A percentile compares a stretch with the other conserved stretches of the same genome.
Conservation (phyloP, 768 basidiomycete species). For the Inosperma sp. region DNA sequence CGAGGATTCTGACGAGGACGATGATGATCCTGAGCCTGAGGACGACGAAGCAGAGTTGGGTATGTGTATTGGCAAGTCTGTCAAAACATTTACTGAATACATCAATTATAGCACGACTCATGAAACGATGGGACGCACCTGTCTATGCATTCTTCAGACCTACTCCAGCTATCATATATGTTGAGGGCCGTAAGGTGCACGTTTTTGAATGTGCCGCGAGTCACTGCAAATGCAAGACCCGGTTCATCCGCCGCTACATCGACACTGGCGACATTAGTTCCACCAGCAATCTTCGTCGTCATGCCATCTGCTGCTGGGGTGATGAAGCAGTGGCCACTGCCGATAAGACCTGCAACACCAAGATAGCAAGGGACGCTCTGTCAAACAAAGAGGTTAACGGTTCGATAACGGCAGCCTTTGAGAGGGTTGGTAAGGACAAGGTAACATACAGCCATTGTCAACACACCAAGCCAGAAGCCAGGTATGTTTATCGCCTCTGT, state of each 20-base stretch:
- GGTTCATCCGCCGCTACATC: too few relatives aligned
- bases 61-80: too few relatives aligned
- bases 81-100: too few relatives aligned
- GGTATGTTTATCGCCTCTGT: conserved; percentile 10
- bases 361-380: conserved; percentile 4
- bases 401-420: conserved; percentile 28
- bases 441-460: conserved; percentile 22
- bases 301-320: conserved; percentile 28
- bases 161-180: neutral
- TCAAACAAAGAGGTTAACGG: conserved; percentile 13
- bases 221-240: neutral
- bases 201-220: too few relatives aligned
- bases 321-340: conserved; percentile 17
- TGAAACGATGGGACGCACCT: neutral
- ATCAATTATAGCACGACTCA: too few relatives aligned
- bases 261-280: conserved; percentile 4
- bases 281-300: conserved; percentile 20
- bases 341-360: conserved; percentile 2
- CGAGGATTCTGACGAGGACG: too few relatives aligned
- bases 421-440: too few relatives aligned
- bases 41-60: too few relatives aligned
- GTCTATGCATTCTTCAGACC: conserved; percentile 11
- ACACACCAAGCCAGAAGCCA: conserved; percentile 19
- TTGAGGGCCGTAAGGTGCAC: neutral
- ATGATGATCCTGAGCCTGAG: too few relatives aligned